Conservation (phyloP, 768 basidiomycete species). For the Amanita pseudoporphyria region DNA sequence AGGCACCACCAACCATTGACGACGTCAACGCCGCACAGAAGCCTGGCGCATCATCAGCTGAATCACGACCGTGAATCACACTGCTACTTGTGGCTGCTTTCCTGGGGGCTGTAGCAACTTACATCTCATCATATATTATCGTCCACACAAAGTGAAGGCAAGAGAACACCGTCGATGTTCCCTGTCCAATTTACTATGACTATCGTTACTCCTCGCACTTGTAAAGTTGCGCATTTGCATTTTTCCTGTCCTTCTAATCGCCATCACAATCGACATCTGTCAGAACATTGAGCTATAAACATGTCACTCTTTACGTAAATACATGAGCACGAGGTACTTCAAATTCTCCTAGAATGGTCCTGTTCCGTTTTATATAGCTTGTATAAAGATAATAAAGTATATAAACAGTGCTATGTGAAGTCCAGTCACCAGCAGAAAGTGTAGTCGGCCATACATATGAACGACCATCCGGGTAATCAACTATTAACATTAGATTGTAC, state of each 20-base stretch:
- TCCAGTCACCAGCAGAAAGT: slow-evolving; percentile 12
- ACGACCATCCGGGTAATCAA: slow-evolving; percentile 1
- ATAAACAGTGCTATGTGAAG: neutral
- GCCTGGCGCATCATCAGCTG: neutral
- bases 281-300: neutral
- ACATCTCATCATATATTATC: neutral
- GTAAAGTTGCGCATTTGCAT: neutral
- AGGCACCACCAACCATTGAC: slow-evolving; percentile 3
- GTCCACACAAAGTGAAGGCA: neutral
- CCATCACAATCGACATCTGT: neutral
- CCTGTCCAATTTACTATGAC: neutral
- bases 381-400: slow-evolving; percentile 9
- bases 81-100: neutral
- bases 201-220: neutral
- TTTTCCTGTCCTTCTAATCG: neutral
- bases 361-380: slow-evolving; percentile 5
- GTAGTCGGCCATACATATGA: neutral
- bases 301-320: neutral
- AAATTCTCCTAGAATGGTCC: neutral
- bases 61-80: neutral
- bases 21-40: neutral
- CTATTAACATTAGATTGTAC: neutral
- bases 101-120: neutral
- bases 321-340: neutral
- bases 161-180: neutral